phyloP scores from a whole-genome alignment of 1,284 basidiomycete species.

The Leccinum laetum region DNA sequence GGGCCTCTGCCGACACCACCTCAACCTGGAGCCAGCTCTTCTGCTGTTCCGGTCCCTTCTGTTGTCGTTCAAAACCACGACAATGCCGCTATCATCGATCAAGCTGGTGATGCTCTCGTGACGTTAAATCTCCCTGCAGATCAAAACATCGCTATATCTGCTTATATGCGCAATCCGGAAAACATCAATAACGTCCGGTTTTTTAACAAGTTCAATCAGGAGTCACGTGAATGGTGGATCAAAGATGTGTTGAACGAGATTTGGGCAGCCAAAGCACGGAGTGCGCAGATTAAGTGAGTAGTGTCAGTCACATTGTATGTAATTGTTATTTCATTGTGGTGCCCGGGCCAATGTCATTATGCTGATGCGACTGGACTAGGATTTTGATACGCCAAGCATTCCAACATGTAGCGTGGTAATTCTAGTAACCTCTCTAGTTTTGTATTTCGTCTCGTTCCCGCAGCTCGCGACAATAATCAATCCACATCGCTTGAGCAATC shows the following conservation, averaged over 20 bases:
- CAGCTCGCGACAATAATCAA: neutral
- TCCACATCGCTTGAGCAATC: slow-evolving; percentile 20
- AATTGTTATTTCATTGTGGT: neutral
- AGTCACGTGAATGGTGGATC: neutral
- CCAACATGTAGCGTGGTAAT: neutral
- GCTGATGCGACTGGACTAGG: neutral
- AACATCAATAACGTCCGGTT: neutral
- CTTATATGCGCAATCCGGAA: no score
- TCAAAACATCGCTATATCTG: no score
- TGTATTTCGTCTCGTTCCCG: neutral
- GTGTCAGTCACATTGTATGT: neutral
- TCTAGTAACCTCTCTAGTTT: neutral
- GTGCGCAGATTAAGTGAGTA: neutral
- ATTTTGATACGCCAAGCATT: neutral
- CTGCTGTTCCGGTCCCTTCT: no score
- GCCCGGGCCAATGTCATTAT: neutral
- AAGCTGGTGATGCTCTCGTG: no score
- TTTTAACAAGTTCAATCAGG: neutral
- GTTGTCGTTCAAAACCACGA: no score
- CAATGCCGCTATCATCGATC: no score
- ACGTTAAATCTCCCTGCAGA: no score
- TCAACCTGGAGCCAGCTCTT: no score
- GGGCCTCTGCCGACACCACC: no score
- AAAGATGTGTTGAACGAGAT: neutral
- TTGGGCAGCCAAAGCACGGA: neutral